Base-by-base conservation (phyloP, 2,329 filamentous ascomycete species). In the Trichoderma citrinoviride region DNA sequence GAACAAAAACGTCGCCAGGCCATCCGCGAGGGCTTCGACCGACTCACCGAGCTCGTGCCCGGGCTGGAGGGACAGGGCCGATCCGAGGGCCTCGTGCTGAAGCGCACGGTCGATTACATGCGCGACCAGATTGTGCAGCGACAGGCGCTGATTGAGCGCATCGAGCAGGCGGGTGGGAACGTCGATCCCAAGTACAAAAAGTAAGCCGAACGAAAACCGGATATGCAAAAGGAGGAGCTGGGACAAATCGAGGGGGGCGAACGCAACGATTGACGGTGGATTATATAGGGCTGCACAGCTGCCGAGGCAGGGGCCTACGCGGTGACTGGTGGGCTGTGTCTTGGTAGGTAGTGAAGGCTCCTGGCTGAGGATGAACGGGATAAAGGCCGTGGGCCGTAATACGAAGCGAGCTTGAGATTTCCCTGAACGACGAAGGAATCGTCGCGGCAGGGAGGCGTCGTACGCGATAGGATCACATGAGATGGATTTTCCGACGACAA, bases 21-120 rank as follows among this genome's bases (percentile, higher is more conserved):
- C 15, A 96, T 97, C 69, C 85, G 93, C 53, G 87, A 91, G 65
- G 91, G 90, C 64, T 96, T 96, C 75, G 92, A 96, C 75, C 85
- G 88, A 40, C 83, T 97, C 27, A 91, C 91, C 17, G 85, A 88
- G 61, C 83, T 96, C 37, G 91, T 96, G 1, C 93, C 93, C 0
- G 92, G 91, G 0, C 82, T 96, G 61, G 85, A 91, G 71, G 93
- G 93, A 0, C 90, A 93, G 72, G 93, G 90, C 1, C 87, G 92
- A 52, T 95, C 91, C 68, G 93, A 97, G 76, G 91, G 91, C 29
- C 82, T 92, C 19, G 92, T 97, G n/a, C 81, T 97, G 23, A 86
- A 88, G 68, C 84, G 84, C 68, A 90, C 89, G 0, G 85, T 90
- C 33, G 86, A 89, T 15, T 89, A 83, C 67, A 88, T 91, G 72